Percentiles rank a stretch among this genome's conserved stretches.
Evolutionary conservation across 352 stramenopile species (phyloP).

Genomic region (Pythium pyrilobum): DNA sequence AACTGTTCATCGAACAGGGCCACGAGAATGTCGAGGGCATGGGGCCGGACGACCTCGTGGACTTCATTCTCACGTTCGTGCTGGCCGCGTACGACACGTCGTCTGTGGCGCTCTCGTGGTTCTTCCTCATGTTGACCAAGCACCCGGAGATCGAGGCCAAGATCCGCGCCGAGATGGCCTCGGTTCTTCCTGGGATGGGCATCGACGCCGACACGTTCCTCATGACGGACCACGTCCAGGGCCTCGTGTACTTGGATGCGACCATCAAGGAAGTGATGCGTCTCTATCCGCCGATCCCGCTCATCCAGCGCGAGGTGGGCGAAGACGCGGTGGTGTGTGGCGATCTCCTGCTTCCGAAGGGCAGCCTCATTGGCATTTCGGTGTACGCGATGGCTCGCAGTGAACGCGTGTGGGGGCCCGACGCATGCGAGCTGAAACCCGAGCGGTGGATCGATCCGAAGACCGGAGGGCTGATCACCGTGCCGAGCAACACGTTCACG

Average conservation of each 20-base stretch:
- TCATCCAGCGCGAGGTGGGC: constrained; percentile 49
- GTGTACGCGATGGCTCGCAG: constrained; percentile 28
- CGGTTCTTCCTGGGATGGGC: not conserved
- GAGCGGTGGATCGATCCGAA: constrained; percentile 39
- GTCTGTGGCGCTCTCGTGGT: constrained; percentile 56
- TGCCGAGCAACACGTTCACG: constrained; percentile 17
- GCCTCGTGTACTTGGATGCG: constrained; percentile 50
- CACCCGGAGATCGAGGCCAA: constrained; percentile 43
- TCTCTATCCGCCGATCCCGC: constrained; percentile 48
- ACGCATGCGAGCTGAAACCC: constrained; percentile 48
- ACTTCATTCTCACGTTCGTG: constrained; percentile 64
- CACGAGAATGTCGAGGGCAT: constrained; percentile 14
- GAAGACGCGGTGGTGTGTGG: constrained; percentile 40
- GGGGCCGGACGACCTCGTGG: constrained; percentile 44
- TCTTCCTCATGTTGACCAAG: constrained; percentile 56
- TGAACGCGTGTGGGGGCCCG: constrained; percentile 30
- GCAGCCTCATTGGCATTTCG: constrained; percentile 18
- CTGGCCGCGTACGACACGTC: constrained; percentile 71
- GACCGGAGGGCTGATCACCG: constrained; percentile 1
- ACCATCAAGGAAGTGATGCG: constrained; percentile 55
- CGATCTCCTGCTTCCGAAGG: constrained; percentile 16
- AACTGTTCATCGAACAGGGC: constrained; percentile 11
- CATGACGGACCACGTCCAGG: constrained; percentile 37
- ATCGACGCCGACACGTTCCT: constrained; percentile 25
- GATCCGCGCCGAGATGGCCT: constrained; percentile 41